Base-by-base conservation (phyloP, 2,329 filamentous ascomycete genomes). In the Cladosporium sp. region DNA sequence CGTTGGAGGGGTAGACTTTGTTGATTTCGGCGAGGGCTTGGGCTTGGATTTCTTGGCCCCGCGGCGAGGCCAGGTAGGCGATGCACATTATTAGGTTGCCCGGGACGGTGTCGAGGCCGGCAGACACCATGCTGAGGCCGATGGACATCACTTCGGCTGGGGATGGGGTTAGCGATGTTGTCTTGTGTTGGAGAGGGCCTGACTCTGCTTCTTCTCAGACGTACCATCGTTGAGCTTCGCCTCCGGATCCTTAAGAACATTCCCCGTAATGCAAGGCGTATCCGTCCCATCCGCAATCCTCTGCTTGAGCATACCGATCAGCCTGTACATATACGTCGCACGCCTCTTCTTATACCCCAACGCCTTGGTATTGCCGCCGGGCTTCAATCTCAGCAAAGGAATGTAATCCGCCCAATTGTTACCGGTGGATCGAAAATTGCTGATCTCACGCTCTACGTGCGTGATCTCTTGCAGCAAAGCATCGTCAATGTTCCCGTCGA, bases 341-440 rank as follows among this genome's bases (percentile, higher is more conserved):
- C 88, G 76, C 17, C 88, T 76, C n/a, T 73, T 71, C 32, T 86
- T 79, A 68, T 84, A 88, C 54, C 83, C 80, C 7, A 78, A 70
- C 0, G 87, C 85, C 43, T 82, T 77, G 2, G 74, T 73, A 60
- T 82, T 89, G 56, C 77, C 77, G 27, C 75, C 80, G 2, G 83
- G 78, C 57, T 81, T 77, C 2, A 89, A 66, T 22, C 88, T 77
- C 54, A 93, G 65, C 4, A 91, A 61, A 0, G 88, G 87, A n/a
- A 93, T 80, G 58, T 92, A 92, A 61, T 93, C 88, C 61, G 65
- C 65, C 82, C 86, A 88, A 65, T 92, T 92, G 63, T 90, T 89
- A 60, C 84, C 88, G 0, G 87, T 92, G 20, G 82, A 86, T 42
- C 88, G 74, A 63, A 91, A 86, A 59, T 88, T 88, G 47, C 83